Conservation (phyloP, 2,329 filamentous ascomycete species). For the Zymoseptoria passerinii region DNA sequence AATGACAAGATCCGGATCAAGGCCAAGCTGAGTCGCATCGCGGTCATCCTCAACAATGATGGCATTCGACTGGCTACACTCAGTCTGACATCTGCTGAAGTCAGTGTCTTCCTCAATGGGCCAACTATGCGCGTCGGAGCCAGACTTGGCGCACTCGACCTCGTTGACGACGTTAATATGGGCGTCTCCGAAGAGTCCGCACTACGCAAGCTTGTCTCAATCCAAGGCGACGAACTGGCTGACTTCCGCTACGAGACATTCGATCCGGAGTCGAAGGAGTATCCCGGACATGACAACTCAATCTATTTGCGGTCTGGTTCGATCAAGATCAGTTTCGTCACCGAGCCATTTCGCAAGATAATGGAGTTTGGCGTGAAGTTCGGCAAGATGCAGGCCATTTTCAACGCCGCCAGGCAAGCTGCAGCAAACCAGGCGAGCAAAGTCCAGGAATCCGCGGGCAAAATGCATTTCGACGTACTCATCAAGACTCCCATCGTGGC, state of each 20-base stretch:
- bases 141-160: slow-evolving; percentile 74
- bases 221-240: slow-evolving; percentile 88
- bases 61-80: slow-evolving; percentile 88
- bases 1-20: slow-evolving; percentile 75
- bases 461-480: slow-evolving; percentile 87
- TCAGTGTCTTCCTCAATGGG: slow-evolving; percentile 78
- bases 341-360: slow-evolving; percentile 96
- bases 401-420: slow-evolving; percentile 91
- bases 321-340: slow-evolving; percentile 92
- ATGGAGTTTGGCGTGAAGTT: slow-evolving; percentile 98
- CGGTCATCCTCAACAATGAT: slow-evolving; percentile 93
- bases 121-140: slow-evolving; percentile 82
- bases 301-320: slow-evolving; percentile 87
- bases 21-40: slow-evolving; percentile 85
- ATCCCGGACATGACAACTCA: slow-evolving; percentile 91
- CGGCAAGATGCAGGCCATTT: slow-evolving; percentile 98
- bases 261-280: slow-evolving; percentile 63
- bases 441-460: slow-evolving; percentile 79
- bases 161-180: slow-evolving; percentile 89
- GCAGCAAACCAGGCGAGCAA: slow-evolving; percentile 90
- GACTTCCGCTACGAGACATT: slow-evolving; percentile 98
- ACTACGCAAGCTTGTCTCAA: slow-evolving; percentile 80
- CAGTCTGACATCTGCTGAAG: slow-evolving; percentile 84
- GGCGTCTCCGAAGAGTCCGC: slow-evolving; percentile 75
- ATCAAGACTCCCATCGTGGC: slow-evolving; percentile 94